These are phyloP conservation scores for Corynespora cassiicola DNA, from an alignment of 2,329 filamentous ascomycete genomes.

Conservation along the genomic window DNA sequence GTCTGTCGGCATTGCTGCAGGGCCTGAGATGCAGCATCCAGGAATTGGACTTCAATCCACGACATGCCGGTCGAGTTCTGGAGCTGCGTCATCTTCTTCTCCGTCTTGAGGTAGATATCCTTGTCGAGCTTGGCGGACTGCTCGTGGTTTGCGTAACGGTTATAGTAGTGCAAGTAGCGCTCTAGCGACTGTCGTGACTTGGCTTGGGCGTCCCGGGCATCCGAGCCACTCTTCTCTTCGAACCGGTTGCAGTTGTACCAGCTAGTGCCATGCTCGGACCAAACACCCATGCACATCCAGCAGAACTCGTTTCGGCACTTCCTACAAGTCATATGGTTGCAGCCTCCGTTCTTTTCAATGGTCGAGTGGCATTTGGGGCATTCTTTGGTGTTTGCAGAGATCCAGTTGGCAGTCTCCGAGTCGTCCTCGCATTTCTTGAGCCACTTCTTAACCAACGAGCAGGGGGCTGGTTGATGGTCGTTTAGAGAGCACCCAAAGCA, in stretches of 20 bases:
- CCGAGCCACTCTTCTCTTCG: constrained; percentile 92
- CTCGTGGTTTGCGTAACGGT: constrained; percentile 98
- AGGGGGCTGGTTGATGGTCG: constrained; percentile 94
- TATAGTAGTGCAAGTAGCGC: constrained; percentile 98
- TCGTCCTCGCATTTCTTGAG: constrained; percentile 98
- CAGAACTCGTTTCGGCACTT: constrained; percentile 98
- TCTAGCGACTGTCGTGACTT: constrained; percentile 89
- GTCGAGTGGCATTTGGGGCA: constrained; percentile 96
- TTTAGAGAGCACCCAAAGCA: constrained; percentile 92
- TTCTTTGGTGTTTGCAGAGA: constrained; percentile 98
- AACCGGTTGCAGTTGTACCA: constrained; percentile 99
- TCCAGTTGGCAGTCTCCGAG: constrained; percentile 98
- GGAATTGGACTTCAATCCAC: constrained; percentile 98
- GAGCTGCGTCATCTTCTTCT: constrained; percentile 98
- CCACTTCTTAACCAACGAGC: constrained; percentile 90
- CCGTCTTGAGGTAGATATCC: constrained; percentile 93
- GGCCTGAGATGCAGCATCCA: constrained; percentile 90
- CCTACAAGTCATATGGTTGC: constrained; percentile 97
- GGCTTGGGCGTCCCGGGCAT: constrained; percentile 90
- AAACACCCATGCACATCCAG: constrained; percentile 99
- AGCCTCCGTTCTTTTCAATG: constrained; percentile 98
- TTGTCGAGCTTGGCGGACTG: constrained; percentile 96
- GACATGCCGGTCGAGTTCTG: constrained; percentile 95
- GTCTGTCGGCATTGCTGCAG: constrained; percentile 98
- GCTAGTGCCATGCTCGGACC: constrained; percentile 97